Evolutionary conservation across 2,329 filamentous ascomycete genomes (phyloP), one percentile per base, ranked within the genome.

Genomic region (Calonectria honghensis): DNA sequence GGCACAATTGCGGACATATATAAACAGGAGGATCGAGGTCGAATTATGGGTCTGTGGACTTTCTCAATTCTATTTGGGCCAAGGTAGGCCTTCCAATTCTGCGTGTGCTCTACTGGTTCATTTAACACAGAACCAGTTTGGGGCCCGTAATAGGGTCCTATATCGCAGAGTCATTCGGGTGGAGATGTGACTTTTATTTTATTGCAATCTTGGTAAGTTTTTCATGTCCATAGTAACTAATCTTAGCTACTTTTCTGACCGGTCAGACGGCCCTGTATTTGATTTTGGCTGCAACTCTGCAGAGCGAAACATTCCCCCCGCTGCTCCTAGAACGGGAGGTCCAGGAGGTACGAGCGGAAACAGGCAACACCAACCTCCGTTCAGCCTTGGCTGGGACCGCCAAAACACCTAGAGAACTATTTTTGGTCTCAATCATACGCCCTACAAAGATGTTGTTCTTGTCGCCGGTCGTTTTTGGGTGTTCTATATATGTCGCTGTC

Each of bases 1-100:
- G 91, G 91, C 35, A 91, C 93, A 0, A 80, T 93, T 13, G 89
- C 88, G 41, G 92, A 94, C 83, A 87, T 94, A 27, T 93, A 88
- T 85, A 84, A 87, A 0, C 86, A 91, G 0, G 87, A 89, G 27
- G 82, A 91, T 75, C 87, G 92, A 63, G 92, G 91, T 20, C 88
- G 89, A 6, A 92, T 91, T 3, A 91, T 93, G 81, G 90, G 92
- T 0, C 88, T 88, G 1, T 93, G 93, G 81, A 90, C 90, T 2
- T 87, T 92, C 84, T 89, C 90, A 0, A 90, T 92, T 0, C 88
- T 92, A 10, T 88, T 88, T 7, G 90, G 90, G 0, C 90, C 90
- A 45, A 45, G 39, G 39, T 20, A 14, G 39, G 39, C 16, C 16
- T 45, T 45, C 4, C 39, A 14, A 45, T 6, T 24, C 24, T 24